Base-by-base conservation (phyloP, 305 asterid species). In the Striga hermonthica region DNA sequence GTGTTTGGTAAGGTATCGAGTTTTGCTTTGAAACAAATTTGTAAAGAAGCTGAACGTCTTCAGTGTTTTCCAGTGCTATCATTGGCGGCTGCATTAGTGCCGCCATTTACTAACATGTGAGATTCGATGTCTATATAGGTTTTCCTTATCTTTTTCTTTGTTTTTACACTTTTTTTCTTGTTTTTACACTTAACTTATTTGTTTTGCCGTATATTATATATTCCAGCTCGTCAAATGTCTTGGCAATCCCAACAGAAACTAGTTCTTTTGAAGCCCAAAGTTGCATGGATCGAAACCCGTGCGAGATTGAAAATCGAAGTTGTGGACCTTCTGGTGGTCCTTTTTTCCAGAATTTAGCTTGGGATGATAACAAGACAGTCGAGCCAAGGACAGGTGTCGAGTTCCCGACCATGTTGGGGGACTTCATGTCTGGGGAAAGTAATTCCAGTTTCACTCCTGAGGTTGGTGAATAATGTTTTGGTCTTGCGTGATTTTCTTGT, bases 381-480 rank as follows among this genome's bases (percentile, higher is more conserved):
- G 99, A 94, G 78, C 83, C 89, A 14, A 78, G 74, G 81, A 91
- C 99, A 56, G 99, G 99, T 60, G 82, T 91, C 48, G 98, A 86
- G 84, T 94, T 94, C 73, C 99, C 99, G 16, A 75, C 91, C 62
- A 57, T 84, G 76, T 81, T 94, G 88, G 91, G 81, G 55, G 78
- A 76, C 76, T 67, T 45, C 38, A 71, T 78, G 43, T 63, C 80
- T 49, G 86, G 81, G 43, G 91, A 88, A 65, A 72, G 67, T 48
- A 71, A 64, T 74, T 76, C 87, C 55, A 76, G 65, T 71, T 86
- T 86, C 67, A 57, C 81, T 69, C 83, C 96, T 34, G 98, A 91
- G 96, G 99, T 94, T 60, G 60, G 75, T 31, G 12, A 38, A n/a
- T 40, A 34, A 45, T 44, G n/a, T 50, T 60, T 44, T 15, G 22